Evolutionary conservation across 78 protist genomes (phyloP), one percentile per base, ranked within the genome.

Genomic region (Blattamonas nauphoetae): DNA sequence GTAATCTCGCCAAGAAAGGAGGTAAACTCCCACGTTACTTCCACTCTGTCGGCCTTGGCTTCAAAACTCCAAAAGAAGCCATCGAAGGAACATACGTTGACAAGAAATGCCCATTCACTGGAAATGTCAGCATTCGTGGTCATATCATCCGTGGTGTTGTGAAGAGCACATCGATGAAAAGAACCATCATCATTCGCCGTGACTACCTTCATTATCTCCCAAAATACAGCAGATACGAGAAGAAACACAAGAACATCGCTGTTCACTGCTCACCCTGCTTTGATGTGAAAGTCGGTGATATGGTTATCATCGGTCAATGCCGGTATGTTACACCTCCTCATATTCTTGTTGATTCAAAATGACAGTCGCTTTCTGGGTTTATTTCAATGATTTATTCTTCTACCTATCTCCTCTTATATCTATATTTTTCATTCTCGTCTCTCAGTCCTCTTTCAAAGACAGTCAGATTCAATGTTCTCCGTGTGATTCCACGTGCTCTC

Each of bases 21-120:
- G 41, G 34, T 34, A 81, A 11, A 78, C 79, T 90, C 88, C n/a
- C n/a, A n/a, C 93, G 99, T 87, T 96, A 44, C 86, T 45, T 41
- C 90, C 92, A 94, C 87, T 88, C 89, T 81, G 94, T 97, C 42
- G 99, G 99, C 80, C 95, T 98, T 1, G 99, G 99, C 87, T 93
- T 97, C 98, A 93, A 90, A 92, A 95, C 99, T 81, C 99, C 99
- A 81, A 35, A 33, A 5, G 94, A 90, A 4, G 97, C 98, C 94
- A 89, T 90, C 77, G 95, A 95, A 84, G 97, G 96, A 5, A 87
- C 1, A 63, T 98, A 96, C 95, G 87, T 98, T 45, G 99, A 98
- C 96, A 96, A 96, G 94, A 98, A 98, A 94, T 98, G 99, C 95
- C 99, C 99, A 43, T 97, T 95, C 95, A 94, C 98, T 89, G 94